Evolutionary conservation across 148 eudicot genomes (phyloP), one percentile per base, ranked within the genome.

Genomic region (Silene conica): DNA sequence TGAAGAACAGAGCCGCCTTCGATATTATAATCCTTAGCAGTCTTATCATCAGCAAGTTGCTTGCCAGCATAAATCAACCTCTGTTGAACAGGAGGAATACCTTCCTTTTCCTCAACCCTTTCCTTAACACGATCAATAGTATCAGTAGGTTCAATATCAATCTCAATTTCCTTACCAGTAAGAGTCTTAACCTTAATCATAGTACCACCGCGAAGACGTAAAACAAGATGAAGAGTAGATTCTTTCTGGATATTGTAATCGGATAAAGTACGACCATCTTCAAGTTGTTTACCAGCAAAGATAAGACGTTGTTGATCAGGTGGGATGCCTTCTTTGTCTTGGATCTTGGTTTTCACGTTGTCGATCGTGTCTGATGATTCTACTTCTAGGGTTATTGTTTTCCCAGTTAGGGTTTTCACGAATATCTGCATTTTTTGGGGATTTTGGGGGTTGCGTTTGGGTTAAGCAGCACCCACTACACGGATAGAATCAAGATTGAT

Each of bases 1-100:
- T 88, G 92, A 72, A 88, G 92, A 25, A 88, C 92, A 66, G 87
- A 86, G 11, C 92, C 92, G 16, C 92, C 92, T 75, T 86, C 92
- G n/a, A 88, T 88, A 62, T 86, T 86, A 74, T 88, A 88, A 70
- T 88, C 92, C 72, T 86, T 88, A 20, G 89, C 92, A 14, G 89
- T 88, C 74, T 86, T 88, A 75, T 88, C 92, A 86, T 88, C 92
- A 70, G 78, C 89, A 38, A 88, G 86, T 79, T 88, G 92, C 79
- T 88, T 88, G 11, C 92, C 92, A 73, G 92, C 92, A 79, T 88
- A 88, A 72, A 88, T 88, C 41, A 88, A 81, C 48, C 69, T 31
- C 45, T 65, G 69, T n/a, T 65, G 69, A 34, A 65, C 69, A 5
- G 69, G 69, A 6, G 87, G 87, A 66, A 87, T 87, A 46, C 90